Evolutionary conservation across 176 grass and related monocot genomes (phyloP).

Genomic region (Eleusine indica): DNA sequence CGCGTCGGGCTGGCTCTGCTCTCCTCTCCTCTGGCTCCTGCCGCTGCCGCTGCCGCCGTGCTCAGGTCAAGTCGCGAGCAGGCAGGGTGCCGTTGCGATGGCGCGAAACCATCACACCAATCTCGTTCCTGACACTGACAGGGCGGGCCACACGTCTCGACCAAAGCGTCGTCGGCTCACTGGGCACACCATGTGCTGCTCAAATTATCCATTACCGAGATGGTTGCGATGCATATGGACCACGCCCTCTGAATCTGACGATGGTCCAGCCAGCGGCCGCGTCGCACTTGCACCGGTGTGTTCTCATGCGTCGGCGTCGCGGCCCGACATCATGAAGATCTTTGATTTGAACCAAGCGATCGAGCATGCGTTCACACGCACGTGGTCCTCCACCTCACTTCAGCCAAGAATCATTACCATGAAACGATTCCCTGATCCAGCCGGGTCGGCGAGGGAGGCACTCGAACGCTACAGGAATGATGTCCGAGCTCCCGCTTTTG

Average conservation of each 20-base stretch:
- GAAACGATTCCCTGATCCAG: neutral
- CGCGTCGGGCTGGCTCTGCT: neutral
- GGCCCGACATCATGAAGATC: conserved; percentile 16
- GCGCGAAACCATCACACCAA: neutral
- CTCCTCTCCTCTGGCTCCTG: neutral
- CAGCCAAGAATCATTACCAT: neutral
- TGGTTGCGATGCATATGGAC: neutral
- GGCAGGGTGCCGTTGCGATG: neutral
- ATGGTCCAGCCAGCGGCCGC: neutral
- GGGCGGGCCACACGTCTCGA: neutral
- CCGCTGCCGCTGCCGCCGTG: neutral
- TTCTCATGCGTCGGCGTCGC: neutral
- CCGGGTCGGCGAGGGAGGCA: neutral
- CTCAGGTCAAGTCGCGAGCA: neutral
- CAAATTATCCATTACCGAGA: neutral
- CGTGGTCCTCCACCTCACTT: conserved; percentile 9
- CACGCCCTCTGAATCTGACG: neutral
- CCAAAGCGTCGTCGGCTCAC: neutral
- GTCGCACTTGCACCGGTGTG: neutral
- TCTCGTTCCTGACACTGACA: neutral
- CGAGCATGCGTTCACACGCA: neutral
- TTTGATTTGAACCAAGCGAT: conserved; percentile 18
- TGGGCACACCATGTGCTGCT: neutral
- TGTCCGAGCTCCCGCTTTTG: neutral
- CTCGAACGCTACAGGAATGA: neutral